Percentiles rank a stretch among this genome's conserved stretches.
phyloP scores from a whole-genome alignment of 208 protist species.

The Novymonas esmeraldas region DNA sequence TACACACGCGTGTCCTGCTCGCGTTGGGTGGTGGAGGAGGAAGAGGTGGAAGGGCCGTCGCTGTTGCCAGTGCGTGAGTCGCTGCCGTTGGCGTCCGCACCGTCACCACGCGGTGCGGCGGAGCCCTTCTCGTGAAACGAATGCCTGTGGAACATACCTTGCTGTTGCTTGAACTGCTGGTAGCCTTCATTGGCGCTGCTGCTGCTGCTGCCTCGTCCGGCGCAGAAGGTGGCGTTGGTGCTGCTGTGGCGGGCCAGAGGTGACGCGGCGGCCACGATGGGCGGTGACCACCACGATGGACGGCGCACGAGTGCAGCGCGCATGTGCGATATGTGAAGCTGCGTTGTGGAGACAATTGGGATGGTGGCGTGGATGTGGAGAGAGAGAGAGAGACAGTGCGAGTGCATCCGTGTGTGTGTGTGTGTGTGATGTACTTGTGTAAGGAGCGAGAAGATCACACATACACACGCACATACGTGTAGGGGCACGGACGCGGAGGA shows the following conservation, averaged over 20 bases:
- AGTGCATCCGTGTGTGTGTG: background rate
- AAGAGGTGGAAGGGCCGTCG: slow-evolving; percentile 14
- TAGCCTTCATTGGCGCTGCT: slow-evolving; percentile 12
- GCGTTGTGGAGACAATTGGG: too few relatives aligned
- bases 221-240: background rate
- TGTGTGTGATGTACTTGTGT: too few relatives aligned
- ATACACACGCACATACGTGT: too few relatives aligned
- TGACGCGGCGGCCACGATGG: too few relatives aligned
- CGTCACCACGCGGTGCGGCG: slow-evolving; percentile 5
- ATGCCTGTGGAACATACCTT: slow-evolving; percentile 41
- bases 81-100: background rate
- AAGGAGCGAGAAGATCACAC: too few relatives aligned
- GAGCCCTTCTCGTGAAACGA: slow-evolving; percentile 58
- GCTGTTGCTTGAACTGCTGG: slow-evolving; percentile 44
- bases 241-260: slow-evolving; percentile 9
- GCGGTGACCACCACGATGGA: too few relatives aligned
- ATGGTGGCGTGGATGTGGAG: too few relatives aligned
- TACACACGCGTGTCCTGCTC: slow-evolving; percentile 27
- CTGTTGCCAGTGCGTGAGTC: background rate
- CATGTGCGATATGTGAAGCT: too few relatives aligned
- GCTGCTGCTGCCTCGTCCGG: too few relatives aligned
- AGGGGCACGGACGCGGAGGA: too few relatives aligned
- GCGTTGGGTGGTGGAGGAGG: background rate
- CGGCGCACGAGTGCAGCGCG: too few relatives aligned
- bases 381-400: too few relatives aligned